Percentiles rank a stretch among this genome's conserved stretches.
Conservation (phyloP, 202 grass and related monocot species). For the Schoenoplectus triqueter region DNA sequence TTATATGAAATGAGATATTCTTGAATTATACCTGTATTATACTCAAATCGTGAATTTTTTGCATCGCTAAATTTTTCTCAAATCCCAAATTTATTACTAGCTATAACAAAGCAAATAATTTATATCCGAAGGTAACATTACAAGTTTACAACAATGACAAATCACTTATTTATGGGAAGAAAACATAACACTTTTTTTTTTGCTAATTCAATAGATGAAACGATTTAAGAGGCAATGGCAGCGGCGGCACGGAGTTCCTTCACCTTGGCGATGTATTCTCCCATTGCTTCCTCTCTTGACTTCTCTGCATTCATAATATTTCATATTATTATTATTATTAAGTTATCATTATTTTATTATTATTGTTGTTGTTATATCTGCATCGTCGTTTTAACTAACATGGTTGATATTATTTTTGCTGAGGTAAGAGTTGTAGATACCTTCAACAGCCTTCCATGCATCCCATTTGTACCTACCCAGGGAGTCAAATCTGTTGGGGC, state of each 20-base stretch:
- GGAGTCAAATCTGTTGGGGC: slow-evolving; percentile 52
- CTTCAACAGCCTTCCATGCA: slow-evolving; percentile 73
- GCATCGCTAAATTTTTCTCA: too few species aligned
- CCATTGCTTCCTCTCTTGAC: slow-evolving; percentile 64
- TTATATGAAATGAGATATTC: too few species aligned
- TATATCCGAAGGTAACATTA: not conserved
- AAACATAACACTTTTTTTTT: not conserved
- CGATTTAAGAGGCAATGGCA: slow-evolving; percentile 5
- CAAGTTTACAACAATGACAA: too few species aligned
- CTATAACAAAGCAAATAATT: not conserved
- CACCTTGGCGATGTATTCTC: slow-evolving; percentile 64
- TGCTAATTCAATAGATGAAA: not conserved
- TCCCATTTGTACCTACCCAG: slow-evolving; percentile 76
- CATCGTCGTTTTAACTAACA: not conserved
- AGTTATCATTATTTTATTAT: not conserved
- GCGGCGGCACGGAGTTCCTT: slow-evolving; percentile 59
- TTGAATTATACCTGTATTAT: too few species aligned
- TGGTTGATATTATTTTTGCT: not conserved
- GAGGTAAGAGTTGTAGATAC: not conserved
- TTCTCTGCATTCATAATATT: slow-evolving; percentile 44
- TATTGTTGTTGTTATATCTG: not conserved
- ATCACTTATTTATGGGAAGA: too few species aligned
- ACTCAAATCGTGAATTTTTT: too few species aligned
- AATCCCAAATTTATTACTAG: not conserved
- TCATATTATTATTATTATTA: not conserved